Conservation (phyloP, 2,329 filamentous ascomycete genomes). For the Aspergillus pseudoviridinutans region DNA sequence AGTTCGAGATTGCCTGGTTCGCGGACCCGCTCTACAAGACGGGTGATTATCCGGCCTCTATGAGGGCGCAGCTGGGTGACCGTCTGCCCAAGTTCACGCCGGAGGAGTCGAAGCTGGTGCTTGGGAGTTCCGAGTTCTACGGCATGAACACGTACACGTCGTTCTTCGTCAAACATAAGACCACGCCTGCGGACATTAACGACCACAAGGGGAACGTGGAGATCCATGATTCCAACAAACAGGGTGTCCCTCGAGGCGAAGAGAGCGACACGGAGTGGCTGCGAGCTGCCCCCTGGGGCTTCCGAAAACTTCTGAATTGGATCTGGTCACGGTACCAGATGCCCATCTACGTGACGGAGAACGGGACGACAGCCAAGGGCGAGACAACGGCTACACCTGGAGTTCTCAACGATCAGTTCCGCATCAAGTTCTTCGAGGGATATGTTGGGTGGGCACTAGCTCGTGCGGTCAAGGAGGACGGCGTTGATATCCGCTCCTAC, state of each 20-base stretch:
- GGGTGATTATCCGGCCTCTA: constrained; percentile 72
- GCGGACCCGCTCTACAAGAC: constrained; percentile 72
- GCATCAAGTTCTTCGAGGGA: constrained; percentile 67
- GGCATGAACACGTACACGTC: constrained; percentile 86
- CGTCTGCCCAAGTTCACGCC: constrained; percentile 68
- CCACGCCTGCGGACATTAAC: constrained; percentile 47
- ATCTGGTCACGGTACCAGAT: constrained; percentile 66
- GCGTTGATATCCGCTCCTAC: constrained; percentile 70
- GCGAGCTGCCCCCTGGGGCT: constrained; percentile 66
- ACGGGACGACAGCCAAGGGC: constrained; percentile 73
- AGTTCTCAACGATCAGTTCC: constrained; percentile 72
- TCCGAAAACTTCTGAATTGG: constrained; percentile 69
- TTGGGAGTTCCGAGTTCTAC: constrained; percentile 80
- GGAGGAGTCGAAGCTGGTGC: constrained; percentile 64
- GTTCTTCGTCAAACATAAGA: constrained; percentile 72
- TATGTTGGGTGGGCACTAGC: constrained; percentile 68
- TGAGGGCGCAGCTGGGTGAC: constrained; percentile 73
- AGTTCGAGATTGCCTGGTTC: constrained; percentile 80
- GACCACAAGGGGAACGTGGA: constrained; percentile 73
- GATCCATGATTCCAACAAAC: constrained; percentile 62
- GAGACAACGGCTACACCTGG: constrained; percentile 67
- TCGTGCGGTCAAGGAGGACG: constrained; percentile 56
- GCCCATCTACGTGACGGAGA: constrained; percentile 80
- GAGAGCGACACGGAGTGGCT: constrained; percentile 78
- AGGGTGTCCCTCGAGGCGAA: constrained; percentile 66